Base-by-base conservation (phyloP, 352 stramenopile species). In the Thalassiosira pacifica region DNA sequence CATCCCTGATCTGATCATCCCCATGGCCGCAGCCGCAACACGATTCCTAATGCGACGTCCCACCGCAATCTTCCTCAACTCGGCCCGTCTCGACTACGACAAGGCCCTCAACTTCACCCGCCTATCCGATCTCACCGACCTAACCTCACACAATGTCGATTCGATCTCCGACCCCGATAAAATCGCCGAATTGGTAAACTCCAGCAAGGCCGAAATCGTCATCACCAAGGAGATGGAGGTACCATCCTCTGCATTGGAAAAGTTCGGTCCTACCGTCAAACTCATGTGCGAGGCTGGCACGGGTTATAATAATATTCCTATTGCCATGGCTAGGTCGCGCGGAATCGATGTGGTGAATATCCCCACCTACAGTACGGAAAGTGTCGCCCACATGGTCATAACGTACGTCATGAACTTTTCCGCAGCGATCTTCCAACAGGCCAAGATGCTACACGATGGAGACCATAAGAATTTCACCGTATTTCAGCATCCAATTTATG, bases 391-490 rank as follows among this genome's bases (percentile, higher is more conserved):
- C 70, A 94, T 94, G 87, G 91, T 92, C 3, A 92, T 95, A 69
- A 96, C 93, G 10, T 94, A 94, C 65, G 57, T 96, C 4, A 93
- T 96, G 87, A 94, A 93, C 64, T 92, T 95, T 70, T 88, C 85
- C 22, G 85, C 92, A 31, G 88, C 83, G 40, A 92, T 96, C 57
- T 93, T 94, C 72, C 77, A 86, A 64, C 93, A 96, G 79, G 83
- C 90, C 29, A 82, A 63, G 53, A 93, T 92, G 85, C 68, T 95
- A 10, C 70, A 83, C 37, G 57, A 90, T 27, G 74, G 81, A 13
- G 82, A 95, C 78, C 76, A 87, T 27, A 78, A 34, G 5, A 94
- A 96, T 67, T 94, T 96, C 70, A 85, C 32, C 19, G 89, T 93
- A 10, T 95, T 94, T 79, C 90, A 90, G 32, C 76, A 93, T 79